phyloP scores from a whole-genome alignment of 2,329 filamentous ascomycete species.

The Monascus ruber region DNA sequence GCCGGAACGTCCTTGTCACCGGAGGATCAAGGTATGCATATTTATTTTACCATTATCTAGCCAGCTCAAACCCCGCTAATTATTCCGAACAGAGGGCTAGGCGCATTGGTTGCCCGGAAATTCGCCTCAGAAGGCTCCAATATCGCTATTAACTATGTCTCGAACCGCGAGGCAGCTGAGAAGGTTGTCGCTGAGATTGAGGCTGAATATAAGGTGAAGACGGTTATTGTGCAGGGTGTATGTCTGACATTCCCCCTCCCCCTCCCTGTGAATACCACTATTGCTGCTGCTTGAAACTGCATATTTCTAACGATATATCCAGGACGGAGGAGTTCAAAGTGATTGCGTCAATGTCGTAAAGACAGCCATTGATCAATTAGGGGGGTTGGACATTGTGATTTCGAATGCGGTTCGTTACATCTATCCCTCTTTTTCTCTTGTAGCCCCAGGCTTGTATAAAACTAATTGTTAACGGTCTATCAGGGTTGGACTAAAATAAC shows the following conservation, averaged over 20 bases:
- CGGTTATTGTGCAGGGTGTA: slow-evolving; percentile 50
- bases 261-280: too few relatives aligned
- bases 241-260: slow-evolving; percentile 9
- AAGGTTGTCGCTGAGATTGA: slow-evolving; percentile 47
- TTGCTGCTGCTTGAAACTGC: not conserved
- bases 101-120: slow-evolving; percentile 54
- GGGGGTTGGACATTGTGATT: slow-evolving; percentile 64
- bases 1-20: slow-evolving; percentile 52
- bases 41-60: not conserved
- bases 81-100: slow-evolving; percentile 49
- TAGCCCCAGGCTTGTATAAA: not conserved
- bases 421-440: not conserved
- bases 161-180: slow-evolving; percentile 48
- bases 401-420: slow-evolving; percentile 52
- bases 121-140: slow-evolving; percentile 60
- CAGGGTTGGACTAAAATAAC: slow-evolving; percentile 53
- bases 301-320: slow-evolving; percentile 3
- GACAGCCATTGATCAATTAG: slow-evolving; percentile 49
- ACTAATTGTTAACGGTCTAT: not conserved
- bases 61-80: too few relatives aligned
- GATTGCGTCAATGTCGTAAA: slow-evolving; percentile 51
- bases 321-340: slow-evolving; percentile 50
- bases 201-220: slow-evolving; percentile 39
- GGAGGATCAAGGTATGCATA: slow-evolving; percentile 48
- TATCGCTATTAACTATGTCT: slow-evolving; percentile 63